Evolutionary conservation across 257 asterid genomes (phyloP).

Genomic region (Capsicum baccatum): DNA sequence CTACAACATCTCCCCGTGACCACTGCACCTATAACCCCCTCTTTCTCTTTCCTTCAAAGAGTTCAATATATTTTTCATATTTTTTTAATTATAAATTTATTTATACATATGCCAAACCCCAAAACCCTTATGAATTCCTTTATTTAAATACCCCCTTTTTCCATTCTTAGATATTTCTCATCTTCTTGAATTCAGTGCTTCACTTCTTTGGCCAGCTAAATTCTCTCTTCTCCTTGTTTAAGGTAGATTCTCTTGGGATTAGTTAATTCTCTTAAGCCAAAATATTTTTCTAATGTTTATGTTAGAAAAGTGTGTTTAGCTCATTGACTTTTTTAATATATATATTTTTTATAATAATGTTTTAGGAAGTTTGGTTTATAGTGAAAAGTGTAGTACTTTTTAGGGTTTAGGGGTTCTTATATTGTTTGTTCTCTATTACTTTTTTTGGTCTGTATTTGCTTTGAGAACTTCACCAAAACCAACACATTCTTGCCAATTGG

Average conservation of each 20-base stretch:
- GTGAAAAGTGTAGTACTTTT: conserved; percentile 27
- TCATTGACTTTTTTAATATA: conserved; percentile 8
- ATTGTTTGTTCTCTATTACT: not conserved
- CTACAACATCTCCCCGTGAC: conserved; percentile 59
- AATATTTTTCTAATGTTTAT: not conserved
- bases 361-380: conserved; percentile 18
- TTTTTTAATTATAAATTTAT: not conserved
- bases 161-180: conserved; percentile 45
- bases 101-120: conserved; percentile 24
- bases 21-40: conserved; percentile 34
- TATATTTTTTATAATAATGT: not conserved
- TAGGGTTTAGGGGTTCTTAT: conserved; percentile 61
- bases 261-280: conserved; percentile 39
- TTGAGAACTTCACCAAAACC: conserved; percentile 27
- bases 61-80: not conserved
- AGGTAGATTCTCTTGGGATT: conserved; percentile 21
- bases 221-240: not conserved
- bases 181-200: conserved; percentile 31
- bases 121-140: conserved; percentile 27
- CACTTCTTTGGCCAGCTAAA: not conserved
- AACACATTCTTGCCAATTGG: conserved; percentile 34
- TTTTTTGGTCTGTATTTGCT: not conserved
- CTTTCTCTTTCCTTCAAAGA: conserved; percentile 24
- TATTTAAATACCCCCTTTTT: conserved; percentile 32
- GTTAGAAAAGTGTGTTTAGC: not conserved